Base-by-base conservation (phyloP, 257 asterid genomes). In the Eucommia ulmoides region DNA sequence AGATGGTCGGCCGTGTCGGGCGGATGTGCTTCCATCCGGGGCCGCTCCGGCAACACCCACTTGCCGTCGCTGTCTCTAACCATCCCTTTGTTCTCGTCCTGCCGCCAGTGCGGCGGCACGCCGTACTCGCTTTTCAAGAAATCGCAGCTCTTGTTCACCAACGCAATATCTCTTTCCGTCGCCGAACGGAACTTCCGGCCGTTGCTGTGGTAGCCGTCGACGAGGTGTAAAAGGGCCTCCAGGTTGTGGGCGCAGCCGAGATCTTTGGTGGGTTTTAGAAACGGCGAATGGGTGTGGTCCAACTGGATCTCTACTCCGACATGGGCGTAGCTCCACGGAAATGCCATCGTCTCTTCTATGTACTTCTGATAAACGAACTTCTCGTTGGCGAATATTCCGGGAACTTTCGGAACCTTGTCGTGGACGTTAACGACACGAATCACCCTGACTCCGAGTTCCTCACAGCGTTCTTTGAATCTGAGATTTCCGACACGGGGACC, bases 291-390 rank as follows among this genome's bases (percentile, higher is more conserved):
- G 1, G 65, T 38, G 12, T 81, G 89, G 20, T 84, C 81, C 25
- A 84, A 55, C 0, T 71, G 61, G 4, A 84, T n/a, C 42, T 84
- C 93, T 10, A 58, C 73, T 0, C 93, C 95, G 0, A 84, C 95
- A 49, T 84, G 95, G 7, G 93, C 87, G 24, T 84, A 84, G 53
- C 91, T 77, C 95, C 93, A 84, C 0, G 93, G 91, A 35, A 79
- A 79, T 0, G 79, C 70, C 0, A 82, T 55, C 0, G 42, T 18
- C 0, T 81, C 85, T 49, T 84, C 91, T 0, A 79, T 20, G 9
- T 79, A 71, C 33, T 71, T 85, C 42, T 82, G 91, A 16, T 69
- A 67, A 1, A 44, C 68, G 49, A 81, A 79, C 22, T 81, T 79
- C 74, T 85, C 95, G 53, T 85, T 79, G 0, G 91, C 45, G 23